Evolutionary conservation across 345 rosid genomes (phyloP).

Genomic region (Moringa oleifera): DNA sequence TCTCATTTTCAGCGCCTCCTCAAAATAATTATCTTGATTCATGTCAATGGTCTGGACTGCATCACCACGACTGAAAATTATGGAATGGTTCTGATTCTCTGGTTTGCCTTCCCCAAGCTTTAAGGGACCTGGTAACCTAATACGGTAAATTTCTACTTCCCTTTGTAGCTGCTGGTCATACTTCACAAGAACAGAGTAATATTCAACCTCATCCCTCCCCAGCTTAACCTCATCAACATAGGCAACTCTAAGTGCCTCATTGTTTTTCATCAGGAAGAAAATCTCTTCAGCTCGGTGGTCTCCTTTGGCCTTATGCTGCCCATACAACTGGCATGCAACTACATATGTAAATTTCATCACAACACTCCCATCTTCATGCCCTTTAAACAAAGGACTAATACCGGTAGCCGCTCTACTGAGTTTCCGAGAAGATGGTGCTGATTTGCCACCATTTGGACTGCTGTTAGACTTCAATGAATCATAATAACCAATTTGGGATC

Average conservation of each 20-base stretch:
- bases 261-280: slow-evolving; percentile 65
- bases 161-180: slow-evolving; percentile 64
- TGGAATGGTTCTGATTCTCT: slow-evolving; percentile 95
- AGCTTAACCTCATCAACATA: slow-evolving; percentile 77
- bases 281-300: slow-evolving; percentile 92
- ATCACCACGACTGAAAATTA: slow-evolving; percentile 95
- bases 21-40: slow-evolving; percentile 98
- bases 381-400: slow-evolving; percentile 54
- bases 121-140: slow-evolving; percentile 88
- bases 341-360: slow-evolving; percentile 94
- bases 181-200: slow-evolving; percentile 92
- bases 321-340: slow-evolving; percentile 95
- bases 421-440: slow-evolving; percentile 46
- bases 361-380: slow-evolving; percentile 78
- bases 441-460: slow-evolving; percentile 26
- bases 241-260: slow-evolving; percentile 94
- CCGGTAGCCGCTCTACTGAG: slow-evolving; percentile 65
- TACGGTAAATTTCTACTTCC: slow-evolving; percentile 93
- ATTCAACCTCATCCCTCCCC: slow-evolving; percentile 63
- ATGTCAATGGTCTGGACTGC: slow-evolving; percentile 98
- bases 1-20: slow-evolving; percentile 97
- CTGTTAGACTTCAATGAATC: slow-evolving; percentile 50
- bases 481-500: slow-evolving; percentile 75
- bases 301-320: slow-evolving; percentile 80
- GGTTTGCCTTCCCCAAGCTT: slow-evolving; percentile 99